Conservation (phyloP, 768 basidiomycete species). For the Pholiota molesta region DNA sequence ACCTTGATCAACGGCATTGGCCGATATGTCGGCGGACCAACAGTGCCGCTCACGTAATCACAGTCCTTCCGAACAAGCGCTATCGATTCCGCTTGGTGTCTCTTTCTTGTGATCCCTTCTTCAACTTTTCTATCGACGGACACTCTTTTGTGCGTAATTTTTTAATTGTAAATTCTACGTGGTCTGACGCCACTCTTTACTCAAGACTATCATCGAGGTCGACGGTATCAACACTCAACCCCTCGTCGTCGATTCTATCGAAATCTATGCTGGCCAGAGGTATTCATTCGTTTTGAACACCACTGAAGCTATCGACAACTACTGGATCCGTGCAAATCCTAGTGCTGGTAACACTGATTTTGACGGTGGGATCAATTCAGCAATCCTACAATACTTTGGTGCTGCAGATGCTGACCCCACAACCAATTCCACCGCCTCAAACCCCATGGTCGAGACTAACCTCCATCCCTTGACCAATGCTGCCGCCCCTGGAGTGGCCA, state of each 20-base stretch:
- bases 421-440: slow-evolving; percentile 29
- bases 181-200: background rate
- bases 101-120: slow-evolving; percentile 50
- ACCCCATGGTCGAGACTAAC: slow-evolving; percentile 37
- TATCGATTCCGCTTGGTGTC: slow-evolving; percentile 53
- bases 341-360: slow-evolving; percentile 26
- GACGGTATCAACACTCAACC: slow-evolving; percentile 42
- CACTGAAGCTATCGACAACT: slow-evolving; percentile 39
- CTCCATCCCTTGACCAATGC: slow-evolving; percentile 35
- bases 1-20: slow-evolving; percentile 54
- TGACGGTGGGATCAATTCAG: slow-evolving; percentile 49
- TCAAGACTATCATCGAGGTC: slow-evolving; percentile 40
- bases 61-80: slow-evolving; percentile 36
- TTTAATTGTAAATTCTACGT: background rate
- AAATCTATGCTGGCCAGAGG: slow-evolving; percentile 40
- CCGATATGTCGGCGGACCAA: slow-evolving; percentile 39
- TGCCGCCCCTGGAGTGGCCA: slow-evolving; percentile 33
- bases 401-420: slow-evolving; percentile 42
- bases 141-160: slow-evolving; percentile 36
- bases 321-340: slow-evolving; percentile 45
- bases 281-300: slow-evolving; percentile 47
- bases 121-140: slow-evolving; percentile 45
- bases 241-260: slow-evolving; percentile 38
- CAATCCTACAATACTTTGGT: slow-evolving; percentile 53
- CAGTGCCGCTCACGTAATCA: slow-evolving; percentile 40